Evolutionary conservation across 2,329 filamentous ascomycete genomes (phyloP), one percentile per base, ranked within the genome.

Genomic region (Fusarium sublunatum): DNA sequence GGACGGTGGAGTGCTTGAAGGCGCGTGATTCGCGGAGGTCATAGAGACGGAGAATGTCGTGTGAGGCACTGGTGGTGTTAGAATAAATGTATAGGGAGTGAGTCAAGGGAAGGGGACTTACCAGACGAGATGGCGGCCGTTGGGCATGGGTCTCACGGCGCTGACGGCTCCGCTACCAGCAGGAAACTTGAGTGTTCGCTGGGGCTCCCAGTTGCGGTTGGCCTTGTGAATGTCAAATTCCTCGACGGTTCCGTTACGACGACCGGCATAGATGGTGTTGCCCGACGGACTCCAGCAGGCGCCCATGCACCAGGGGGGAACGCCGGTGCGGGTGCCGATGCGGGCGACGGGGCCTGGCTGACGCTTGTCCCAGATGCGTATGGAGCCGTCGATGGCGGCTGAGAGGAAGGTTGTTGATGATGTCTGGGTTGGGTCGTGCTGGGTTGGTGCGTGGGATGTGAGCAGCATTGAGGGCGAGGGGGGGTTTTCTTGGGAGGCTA

Each of bases 241-340:
- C 68, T 99, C 95, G 0, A 99, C 95, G 0, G 92, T 96, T 47
- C 92, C 86, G 75, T 98, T 98, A 55, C 95, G 85, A 26, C 95
- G 84, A 1, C 95, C 95, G 0, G 91, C 93, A 77, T 97, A 99
- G 70, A 99, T 93, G 76, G 87, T 92, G 77, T 98, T 98, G 12
- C 95, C 95, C 74, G 97, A 91, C 0, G 93, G 93, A 51, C 91
- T 94, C 95, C 95, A 99, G 79, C 93, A 97, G 1, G 93, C 92
- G 66, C 92, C 93, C 88, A 97, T 97, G 76, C 94, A 98, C 94
- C 94, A 99, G 0, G 94, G 95, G 1, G 95, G 94, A 1, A 92
- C 91, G 15, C 88, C 88, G 10, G 87, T 86, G 10, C 88, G 83
- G 15, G 91, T 91, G 2, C 83, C 82, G 53, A 98, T 94, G 26